These are phyloP conservation scores for Fusarium tupiense DNA, from an alignment of 2,329 filamentous ascomycete species.

Conservation along the genomic window DNA sequence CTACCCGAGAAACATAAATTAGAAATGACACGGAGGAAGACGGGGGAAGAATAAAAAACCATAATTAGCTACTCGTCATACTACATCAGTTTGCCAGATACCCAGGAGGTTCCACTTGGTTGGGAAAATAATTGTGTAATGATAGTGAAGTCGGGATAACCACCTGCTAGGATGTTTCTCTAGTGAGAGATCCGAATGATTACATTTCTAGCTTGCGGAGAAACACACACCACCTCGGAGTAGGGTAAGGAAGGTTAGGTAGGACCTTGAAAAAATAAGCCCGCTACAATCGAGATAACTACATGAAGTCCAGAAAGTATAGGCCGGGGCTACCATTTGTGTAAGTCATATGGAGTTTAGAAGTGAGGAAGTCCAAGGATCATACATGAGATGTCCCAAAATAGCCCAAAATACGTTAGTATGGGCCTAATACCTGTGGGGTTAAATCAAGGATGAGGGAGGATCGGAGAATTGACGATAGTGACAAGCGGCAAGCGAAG, in stretches of 20 bases:
- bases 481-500: background rate
- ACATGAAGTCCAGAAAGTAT: background rate
- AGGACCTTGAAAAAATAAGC: background rate
- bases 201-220: background rate
- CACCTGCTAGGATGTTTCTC: background rate
- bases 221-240: background rate
- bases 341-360: background rate
- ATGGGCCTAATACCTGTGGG: background rate
- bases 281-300: background rate
- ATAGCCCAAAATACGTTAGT: background rate
- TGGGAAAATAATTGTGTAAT: background rate
- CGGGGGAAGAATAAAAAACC: background rate
- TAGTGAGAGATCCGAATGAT: conserved; percentile 3
- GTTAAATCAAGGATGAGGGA: background rate
- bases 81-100: background rate
- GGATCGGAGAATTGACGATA: conserved; percentile 5
- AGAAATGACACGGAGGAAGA: background rate
- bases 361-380: background rate
- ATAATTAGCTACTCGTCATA: background rate
- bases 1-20: background rate
- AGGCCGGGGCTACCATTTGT: background rate
- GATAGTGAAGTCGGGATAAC: background rate
- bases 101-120: background rate
- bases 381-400: background rate
- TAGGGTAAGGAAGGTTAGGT: background rate